Conservation (phyloP, 2,329 filamentous ascomycete species). For the Ploettnerulaceae sp. region DNA sequence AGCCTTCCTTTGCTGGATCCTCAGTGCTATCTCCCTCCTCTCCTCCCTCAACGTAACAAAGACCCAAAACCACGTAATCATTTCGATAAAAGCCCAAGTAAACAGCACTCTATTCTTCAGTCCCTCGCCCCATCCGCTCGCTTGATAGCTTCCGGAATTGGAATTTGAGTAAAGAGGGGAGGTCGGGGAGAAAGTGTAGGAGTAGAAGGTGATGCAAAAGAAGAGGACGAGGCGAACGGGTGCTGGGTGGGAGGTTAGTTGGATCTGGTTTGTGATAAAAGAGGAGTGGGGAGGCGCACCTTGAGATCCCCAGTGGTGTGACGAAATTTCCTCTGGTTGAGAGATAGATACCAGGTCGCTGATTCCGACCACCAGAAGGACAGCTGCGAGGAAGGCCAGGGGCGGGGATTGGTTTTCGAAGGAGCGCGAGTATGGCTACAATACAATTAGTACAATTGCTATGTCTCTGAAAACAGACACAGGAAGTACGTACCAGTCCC, state of each 20-base stretch:
- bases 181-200: constrained; percentile 53
- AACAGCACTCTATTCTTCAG: constrained; percentile 84
- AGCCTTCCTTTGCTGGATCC: constrained; percentile 31
- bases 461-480: not conserved
- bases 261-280: constrained; percentile 32
- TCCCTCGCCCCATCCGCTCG: constrained; percentile 52
- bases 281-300: constrained; percentile 51
- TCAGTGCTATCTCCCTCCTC: constrained; percentile 36
- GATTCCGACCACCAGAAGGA: constrained; percentile 57
- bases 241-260: constrained; percentile 37
- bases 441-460: constrained; percentile 8
- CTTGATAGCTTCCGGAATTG: constrained; percentile 33
- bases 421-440: constrained; percentile 57
- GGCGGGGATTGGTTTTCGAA: constrained; percentile 67
- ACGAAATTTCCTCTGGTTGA: constrained; percentile 60
- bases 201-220: constrained; percentile 57
- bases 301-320: constrained; percentile 60
- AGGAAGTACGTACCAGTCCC: constrained; percentile 56
- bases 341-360: constrained; percentile 62
- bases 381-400: constrained; percentile 66
- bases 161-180: constrained; percentile 45
- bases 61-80: constrained; percentile 83
- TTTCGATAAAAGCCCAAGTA: constrained; percentile 78
- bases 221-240: constrained; percentile 63
- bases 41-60: constrained; percentile 68